phyloP scores from a whole-genome alignment of 306 rosid genomes.

The Oxytropis ochrocephala region DNA sequence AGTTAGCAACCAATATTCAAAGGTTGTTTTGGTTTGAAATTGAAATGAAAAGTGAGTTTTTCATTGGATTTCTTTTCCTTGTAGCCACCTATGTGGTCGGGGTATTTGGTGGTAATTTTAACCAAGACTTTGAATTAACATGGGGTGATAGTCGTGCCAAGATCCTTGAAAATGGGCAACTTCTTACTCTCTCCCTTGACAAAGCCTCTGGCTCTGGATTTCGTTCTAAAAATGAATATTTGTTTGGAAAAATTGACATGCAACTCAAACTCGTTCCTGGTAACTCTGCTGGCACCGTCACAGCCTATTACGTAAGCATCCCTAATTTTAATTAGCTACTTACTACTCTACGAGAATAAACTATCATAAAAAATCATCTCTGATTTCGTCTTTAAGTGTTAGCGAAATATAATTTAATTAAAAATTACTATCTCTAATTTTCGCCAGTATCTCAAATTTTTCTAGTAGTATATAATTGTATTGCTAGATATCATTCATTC shows the following conservation, averaged over 20 bases:
- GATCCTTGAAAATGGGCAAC: conserved; percentile 32
- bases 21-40: not conserved
- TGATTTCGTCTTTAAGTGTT: too few species aligned
- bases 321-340: not conserved
- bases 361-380: too few species aligned
- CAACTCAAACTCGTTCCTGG: conserved; percentile 61
- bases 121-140: conserved; percentile 44
- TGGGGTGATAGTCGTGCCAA: conserved; percentile 56
- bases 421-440: too few species aligned
- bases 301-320: conserved; percentile 44
- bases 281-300: conserved; percentile 52
- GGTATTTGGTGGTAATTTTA: conserved; percentile 23
- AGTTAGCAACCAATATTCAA: not conserved
- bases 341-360: too few species aligned
- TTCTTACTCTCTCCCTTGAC: conserved; percentile 38
- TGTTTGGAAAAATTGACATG: conserved; percentile 59
- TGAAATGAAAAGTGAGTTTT: not conserved
- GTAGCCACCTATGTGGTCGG: not conserved
- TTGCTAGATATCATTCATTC: too few species aligned
- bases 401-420: too few species aligned
- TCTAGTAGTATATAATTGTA: too few species aligned
- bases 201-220: conserved; percentile 47
- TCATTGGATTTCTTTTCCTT: not conserved
- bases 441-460: too few species aligned
- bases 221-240: conserved; percentile 38